Percentiles rank a stretch among this genome's conserved stretches.
phyloP scores from a whole-genome alignment of 768 basidiomycete genomes.

The Exsudoporus frostii region DNA sequence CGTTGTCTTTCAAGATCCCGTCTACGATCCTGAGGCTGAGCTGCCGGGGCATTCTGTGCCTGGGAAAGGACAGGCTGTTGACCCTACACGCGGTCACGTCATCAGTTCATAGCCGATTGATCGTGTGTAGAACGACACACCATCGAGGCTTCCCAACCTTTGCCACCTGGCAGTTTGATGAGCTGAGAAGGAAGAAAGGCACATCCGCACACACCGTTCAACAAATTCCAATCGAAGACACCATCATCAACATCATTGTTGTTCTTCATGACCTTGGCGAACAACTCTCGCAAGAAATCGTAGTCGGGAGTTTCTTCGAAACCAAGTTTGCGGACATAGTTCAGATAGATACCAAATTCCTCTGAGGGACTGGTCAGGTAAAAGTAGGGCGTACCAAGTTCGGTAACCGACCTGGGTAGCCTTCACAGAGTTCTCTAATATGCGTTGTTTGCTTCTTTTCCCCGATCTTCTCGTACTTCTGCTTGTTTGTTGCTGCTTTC shows the following conservation, averaged over 20 bases:
- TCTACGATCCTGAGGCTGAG: constrained; percentile 56
- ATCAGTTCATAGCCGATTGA: constrained; percentile 6
- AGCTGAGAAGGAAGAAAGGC: neutral
- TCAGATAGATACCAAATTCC: constrained; percentile 97
- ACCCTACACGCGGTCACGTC: constrained; percentile 36
- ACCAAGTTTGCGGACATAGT: constrained; percentile 97
- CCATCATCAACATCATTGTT: constrained; percentile 90
- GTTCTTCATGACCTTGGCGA: constrained; percentile 90
- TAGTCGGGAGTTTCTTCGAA: constrained; percentile 99
- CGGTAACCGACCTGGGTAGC: constrained; percentile 74
- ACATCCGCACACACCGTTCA: constrained; percentile 59
- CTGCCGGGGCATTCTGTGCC: constrained; percentile 52
- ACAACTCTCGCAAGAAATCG: constrained; percentile 93
- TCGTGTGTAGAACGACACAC: constrained; percentile 42
- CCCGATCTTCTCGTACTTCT: constrained; percentile 99
- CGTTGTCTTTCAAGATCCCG: constrained; percentile 50
- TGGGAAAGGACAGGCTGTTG: constrained; percentile 65
- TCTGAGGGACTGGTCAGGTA: constrained; percentile 47
- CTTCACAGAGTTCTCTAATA: constrained; percentile 95
- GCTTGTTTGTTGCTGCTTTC: constrained; percentile 99
- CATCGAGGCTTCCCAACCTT: constrained; percentile 88
- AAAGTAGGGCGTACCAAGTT: neutral
- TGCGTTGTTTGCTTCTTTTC: constrained; percentile 99
- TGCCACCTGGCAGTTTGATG: constrained; percentile 55
- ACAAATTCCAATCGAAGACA: constrained; percentile 92